Evolutionary conservation across 805 yeast species (phyloP).

Genomic region (Yarrowia osloensis): DNA sequence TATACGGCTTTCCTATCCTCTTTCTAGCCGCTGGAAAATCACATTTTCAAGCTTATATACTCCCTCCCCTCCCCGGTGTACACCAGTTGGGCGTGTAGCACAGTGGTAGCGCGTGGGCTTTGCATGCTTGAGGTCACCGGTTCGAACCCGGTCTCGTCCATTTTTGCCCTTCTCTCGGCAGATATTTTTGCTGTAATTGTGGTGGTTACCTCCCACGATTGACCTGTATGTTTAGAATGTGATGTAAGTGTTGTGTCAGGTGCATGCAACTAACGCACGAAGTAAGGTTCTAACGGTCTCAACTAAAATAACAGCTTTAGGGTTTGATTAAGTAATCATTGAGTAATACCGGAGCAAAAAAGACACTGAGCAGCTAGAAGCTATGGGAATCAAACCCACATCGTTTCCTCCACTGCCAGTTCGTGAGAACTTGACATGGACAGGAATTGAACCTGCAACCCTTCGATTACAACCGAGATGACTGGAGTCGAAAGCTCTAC

Average conservation of each 20-base stretch:
- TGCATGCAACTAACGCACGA: no score
- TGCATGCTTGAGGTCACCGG: slow-evolving; percentile 31
- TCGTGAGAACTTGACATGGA: slow-evolving; percentile 54
- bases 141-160: slow-evolving; percentile 31
- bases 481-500: slow-evolving; percentile 79
- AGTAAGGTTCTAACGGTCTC: neutral
- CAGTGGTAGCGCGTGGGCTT: slow-evolving; percentile 32
- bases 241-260: no score
- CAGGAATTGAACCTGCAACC: slow-evolving; percentile 85
- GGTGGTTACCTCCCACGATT: neutral
- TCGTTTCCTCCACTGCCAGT: neutral
- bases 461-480: slow-evolving; percentile 50
- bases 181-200: neutral
- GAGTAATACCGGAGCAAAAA: neutral
- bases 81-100: slow-evolving; percentile 24
- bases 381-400: neutral
- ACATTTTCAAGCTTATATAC: neutral
- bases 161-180: neutral
- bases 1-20: no score
- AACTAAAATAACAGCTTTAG: neutral
- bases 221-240: neutral
- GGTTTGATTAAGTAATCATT: neutral
- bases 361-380: slow-evolving; percentile 3
- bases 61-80: neutral
- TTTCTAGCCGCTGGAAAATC: neutral